Evolutionary conservation across 495 filamentous ascomycete species (phyloP).

Genomic region (Pyronema omphalodes): DNA sequence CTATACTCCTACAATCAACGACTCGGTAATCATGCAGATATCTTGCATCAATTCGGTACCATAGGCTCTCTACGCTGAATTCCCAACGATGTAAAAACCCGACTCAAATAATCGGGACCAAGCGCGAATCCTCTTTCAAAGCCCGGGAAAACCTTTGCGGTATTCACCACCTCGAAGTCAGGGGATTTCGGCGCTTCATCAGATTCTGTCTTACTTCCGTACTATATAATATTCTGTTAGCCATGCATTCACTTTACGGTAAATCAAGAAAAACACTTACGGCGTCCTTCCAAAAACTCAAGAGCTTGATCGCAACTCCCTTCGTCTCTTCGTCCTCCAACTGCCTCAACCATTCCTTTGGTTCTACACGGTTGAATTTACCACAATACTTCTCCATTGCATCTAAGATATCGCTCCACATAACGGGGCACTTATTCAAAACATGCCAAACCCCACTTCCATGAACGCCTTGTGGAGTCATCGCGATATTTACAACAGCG

Average conservation of each 20-base stretch:
- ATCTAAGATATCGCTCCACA: conserved; percentile 30
- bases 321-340: conserved; percentile 5
- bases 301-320: conserved; percentile 5
- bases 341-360: conserved; percentile 3
- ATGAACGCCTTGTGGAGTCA: neutral
- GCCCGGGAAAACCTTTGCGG: neutral
- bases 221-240: neutral
- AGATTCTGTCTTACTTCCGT: neutral
- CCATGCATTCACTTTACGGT: neutral
- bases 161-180: neutral
- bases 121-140: neutral
- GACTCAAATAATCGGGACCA: neutral
- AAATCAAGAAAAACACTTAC: conserved; percentile 21
- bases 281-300: conserved; percentile 21
- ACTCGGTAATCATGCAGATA: too few relatives aligned
- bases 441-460: conserved; percentile 31
- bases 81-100: neutral
- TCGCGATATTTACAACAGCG: conserved; percentile 28
- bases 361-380: neutral
- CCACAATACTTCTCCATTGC: conserved; percentile 25
- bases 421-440: conserved; percentile 28
- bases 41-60: too few relatives aligned
- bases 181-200: neutral
- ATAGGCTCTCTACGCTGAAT: neutral
- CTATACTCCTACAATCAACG: too few relatives aligned